Conservation (phyloP, 306 rosid species). For the Quercus mongolica region DNA sequence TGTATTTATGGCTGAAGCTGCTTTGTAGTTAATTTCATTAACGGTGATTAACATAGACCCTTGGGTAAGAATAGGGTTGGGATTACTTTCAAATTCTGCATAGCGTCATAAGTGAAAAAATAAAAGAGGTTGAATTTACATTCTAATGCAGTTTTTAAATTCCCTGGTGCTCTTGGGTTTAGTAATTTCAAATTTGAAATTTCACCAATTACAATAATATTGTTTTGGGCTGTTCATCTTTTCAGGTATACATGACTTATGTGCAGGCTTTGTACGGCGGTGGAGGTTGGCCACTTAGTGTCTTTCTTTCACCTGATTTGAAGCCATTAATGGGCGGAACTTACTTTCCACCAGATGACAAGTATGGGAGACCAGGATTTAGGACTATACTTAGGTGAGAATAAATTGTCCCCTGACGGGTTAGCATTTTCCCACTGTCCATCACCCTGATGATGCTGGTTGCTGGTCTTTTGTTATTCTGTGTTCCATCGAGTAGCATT, state of each 20-base stretch:
- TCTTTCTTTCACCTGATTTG: constrained; percentile 88
- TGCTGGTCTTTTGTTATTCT: not conserved
- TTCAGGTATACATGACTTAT: constrained; percentile 93
- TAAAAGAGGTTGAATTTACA: not conserved
- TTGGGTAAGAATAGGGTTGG: not conserved
- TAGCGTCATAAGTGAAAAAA: not conserved
- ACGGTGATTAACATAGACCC: not conserved
- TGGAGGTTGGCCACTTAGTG: constrained; percentile 97
- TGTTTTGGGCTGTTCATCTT: constrained; percentile 16
- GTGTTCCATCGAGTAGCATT: not conserved
- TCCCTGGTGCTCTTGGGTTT: not conserved
- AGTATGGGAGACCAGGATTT: constrained; percentile 84
- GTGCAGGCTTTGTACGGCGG: constrained; percentile 96
- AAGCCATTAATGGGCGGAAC: constrained; percentile 99
- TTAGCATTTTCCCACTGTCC: not conserved
- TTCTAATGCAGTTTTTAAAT: not conserved
- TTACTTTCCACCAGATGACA: constrained; percentile 91
- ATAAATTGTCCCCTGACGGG: not conserved
- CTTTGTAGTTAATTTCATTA: not conserved
- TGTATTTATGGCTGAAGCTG: not conserved
- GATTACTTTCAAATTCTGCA: not conserved
- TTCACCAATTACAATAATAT: constrained; percentile 6
- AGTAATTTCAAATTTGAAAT: not conserved
- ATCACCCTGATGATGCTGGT: not conserved
- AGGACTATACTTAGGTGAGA: constrained; percentile 82